Evolutionary conservation across 805 yeast genomes (phyloP), one percentile per base, ranked within the genome.

Genomic region (Candida schatavii): DNA sequence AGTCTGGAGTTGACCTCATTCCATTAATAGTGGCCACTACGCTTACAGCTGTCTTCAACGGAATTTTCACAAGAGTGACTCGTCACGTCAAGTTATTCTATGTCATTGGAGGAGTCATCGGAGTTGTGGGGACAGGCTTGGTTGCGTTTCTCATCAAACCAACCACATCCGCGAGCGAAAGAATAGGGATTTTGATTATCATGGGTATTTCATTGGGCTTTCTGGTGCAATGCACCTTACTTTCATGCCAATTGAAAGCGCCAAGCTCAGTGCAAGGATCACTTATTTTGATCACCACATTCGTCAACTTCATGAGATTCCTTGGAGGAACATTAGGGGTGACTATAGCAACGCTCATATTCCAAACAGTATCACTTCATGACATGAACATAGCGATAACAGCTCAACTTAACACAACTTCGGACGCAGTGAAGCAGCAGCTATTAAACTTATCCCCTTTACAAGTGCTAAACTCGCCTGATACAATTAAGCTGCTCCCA

Each of bases 201-300:
- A 36, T 46, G 29, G 55, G 55, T 5, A 36, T 49, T 19, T 44
- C 53, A 11, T 35, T 47, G 1, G 55, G 55, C 2, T 28, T 47
- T 11, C 53, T 47, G 34, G 40, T 51, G 19, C 55, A 49, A 21
- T 34, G 48, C 31, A 41, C 48, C 3, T 25, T 47, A 7, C 37
- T 52, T 23, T 40, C 54, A 4, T 46, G 50, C 18, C 54, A 52
- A 38, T 9, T 50, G 13, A 43, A 46, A 28, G 56, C 54, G 4
- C 54, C 56, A 2, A 31, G 26, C 17, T 44, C 41, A 5, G 33
- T 47, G 5, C 34, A 43, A 5, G 52, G 54, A 3, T 41, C 48
- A 2, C 28, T 45, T 3, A 42, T 50, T 10, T 31, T 44, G 34
- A 46, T 46, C 5, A 50, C 54, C 5, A 41, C 45, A 2, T 50